Base-by-base conservation (phyloP, 257 asterid genomes). In the Penstemon newberryi region DNA sequence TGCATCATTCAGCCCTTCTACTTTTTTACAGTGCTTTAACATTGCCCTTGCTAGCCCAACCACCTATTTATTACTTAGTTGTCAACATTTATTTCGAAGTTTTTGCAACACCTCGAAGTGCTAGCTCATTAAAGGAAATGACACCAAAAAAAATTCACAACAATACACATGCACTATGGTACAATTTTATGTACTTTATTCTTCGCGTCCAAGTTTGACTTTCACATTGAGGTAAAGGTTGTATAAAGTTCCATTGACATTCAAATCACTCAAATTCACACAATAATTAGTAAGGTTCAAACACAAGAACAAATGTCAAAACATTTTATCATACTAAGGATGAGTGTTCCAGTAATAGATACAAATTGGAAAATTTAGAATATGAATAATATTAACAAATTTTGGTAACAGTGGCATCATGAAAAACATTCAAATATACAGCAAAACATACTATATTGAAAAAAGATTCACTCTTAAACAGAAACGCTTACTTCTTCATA, bases 41-140 rank as follows among this genome's bases (percentile, higher is more conserved):
- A 93, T 87, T 39, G 96, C 95, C 79, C 89, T 90, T 9, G 99
- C 97, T 72, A 93, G 84, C 71, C 99, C 97, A 73, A 93, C 97
- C 13, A 89, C 76, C 98, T 92, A 76, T 56, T 80, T 7, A 69
- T 72, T 62, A 70, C 53, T 13, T 60, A 18, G n/a, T 13, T 19
- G 60, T 60, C 68, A 63, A 79, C 10, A 80, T 57, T 78, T 75
- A 75, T 64, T 59, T 70, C 69, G 46, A 18, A 68, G 73, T 52
- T 59, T 55, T 15, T 7, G 42, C 60, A 47, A 68, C 68, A 43
- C 5, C 18, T 46, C 9, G 25, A 47, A 46, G 8, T 39, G 46
- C 9, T 8, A 4, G 15, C 53, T 51, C 42, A 75, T n/a, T 46
- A 43, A 69, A 44, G 73, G 60, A 47, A 64, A 70, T 47, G 64